Conservation (phyloP, 495 filamentous ascomycete species). For the Penicillium ochrochloron region DNA sequence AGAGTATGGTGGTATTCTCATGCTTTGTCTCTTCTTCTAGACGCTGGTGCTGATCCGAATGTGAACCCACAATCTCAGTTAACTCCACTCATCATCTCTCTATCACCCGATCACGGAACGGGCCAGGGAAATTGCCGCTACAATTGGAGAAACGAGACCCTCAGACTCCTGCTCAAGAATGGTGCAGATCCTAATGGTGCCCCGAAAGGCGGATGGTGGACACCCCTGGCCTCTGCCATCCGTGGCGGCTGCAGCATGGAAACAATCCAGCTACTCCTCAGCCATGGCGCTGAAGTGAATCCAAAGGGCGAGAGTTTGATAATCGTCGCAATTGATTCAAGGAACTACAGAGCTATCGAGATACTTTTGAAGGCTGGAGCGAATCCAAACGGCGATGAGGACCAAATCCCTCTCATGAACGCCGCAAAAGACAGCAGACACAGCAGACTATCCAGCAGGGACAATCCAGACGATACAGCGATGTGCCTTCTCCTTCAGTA, state of each 20-base stretch:
- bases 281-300: background rate
- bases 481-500: background rate
- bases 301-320: background rate
- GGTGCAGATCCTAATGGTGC: background rate
- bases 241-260: background rate
- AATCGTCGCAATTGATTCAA: background rate
- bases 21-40: background rate
- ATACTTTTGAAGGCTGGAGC: background rate
- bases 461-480: background rate
- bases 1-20: background rate
- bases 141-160: background rate
- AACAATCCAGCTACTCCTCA: background rate
- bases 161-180: background rate
- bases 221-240: background rate
- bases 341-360: background rate
- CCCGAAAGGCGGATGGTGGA: background rate
- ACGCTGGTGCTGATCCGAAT: background rate
- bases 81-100: background rate
- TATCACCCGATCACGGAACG: background rate
- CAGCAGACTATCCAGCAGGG: background rate
- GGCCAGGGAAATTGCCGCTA: background rate
- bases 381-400: background rate
- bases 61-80: background rate
- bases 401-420: background rate
- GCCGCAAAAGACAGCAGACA: background rate